Conservation (phyloP, 768 basidiomycete genomes). For the Macrocybe gigantea region DNA sequence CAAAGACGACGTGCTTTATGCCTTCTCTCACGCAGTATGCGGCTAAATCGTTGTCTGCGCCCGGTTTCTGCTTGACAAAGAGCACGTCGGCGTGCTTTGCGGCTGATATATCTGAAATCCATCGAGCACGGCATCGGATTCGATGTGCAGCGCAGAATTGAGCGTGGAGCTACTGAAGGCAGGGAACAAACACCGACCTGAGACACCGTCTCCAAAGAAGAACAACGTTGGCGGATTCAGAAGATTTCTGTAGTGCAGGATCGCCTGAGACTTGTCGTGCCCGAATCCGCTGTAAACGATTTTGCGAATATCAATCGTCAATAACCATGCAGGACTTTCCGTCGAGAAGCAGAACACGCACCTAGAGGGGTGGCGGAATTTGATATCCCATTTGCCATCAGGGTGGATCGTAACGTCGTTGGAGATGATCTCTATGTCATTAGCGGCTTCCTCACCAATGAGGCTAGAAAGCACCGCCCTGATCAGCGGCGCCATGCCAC, state of each 20-base stretch:
- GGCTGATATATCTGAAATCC: slow-evolving; percentile 77
- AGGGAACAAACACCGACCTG: slow-evolving; percentile 47
- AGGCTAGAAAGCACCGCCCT: slow-evolving; percentile 85
- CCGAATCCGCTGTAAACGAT: slow-evolving; percentile 61
- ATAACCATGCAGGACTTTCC: not conserved
- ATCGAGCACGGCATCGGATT: not conserved
- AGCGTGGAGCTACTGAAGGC: not conserved
- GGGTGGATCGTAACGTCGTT: slow-evolving; percentile 72
- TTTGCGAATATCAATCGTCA: not conserved
- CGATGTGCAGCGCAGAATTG: not conserved
- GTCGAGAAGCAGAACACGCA: slow-evolving; percentile 19
- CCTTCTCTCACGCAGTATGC: slow-evolving; percentile 74
- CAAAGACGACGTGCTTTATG: slow-evolving; percentile 77
- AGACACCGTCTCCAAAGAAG: slow-evolving; percentile 98
- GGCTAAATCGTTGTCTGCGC: slow-evolving; percentile 82
- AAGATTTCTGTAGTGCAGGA: slow-evolving; percentile 81
- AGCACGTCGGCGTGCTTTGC: slow-evolving; percentile 89
- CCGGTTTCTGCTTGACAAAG: slow-evolving; percentile 83
- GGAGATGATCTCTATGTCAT: slow-evolving; percentile 86
- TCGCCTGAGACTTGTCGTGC: slow-evolving; percentile 95
- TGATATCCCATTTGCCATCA: slow-evolving; percentile 73
- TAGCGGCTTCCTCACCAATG: slow-evolving; percentile 64
- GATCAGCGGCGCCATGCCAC: slow-evolving; percentile 93
- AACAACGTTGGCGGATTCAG: slow-evolving; percentile 73
- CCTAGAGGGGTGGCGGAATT: slow-evolving; percentile 88